A percentile compares a stretch with the other conserved stretches of the same genome.
Evolutionary conservation across 208 protist genomes (phyloP).

Genomic region (Trypanosomatidae sp.): DNA sequence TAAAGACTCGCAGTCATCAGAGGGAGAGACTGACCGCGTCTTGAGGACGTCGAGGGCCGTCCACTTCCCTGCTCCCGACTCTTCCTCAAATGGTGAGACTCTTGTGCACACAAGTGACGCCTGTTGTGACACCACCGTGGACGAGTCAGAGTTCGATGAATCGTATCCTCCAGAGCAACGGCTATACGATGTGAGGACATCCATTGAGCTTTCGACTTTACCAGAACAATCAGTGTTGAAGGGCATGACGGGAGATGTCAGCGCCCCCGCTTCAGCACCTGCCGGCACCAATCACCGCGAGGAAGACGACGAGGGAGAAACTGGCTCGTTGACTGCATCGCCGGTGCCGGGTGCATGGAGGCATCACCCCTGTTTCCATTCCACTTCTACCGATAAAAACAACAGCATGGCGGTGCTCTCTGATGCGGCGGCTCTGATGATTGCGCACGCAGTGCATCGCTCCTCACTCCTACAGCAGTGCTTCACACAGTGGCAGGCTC

Average conservation of each 20-base stretch:
- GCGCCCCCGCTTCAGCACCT: background rate
- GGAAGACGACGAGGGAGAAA: background rate
- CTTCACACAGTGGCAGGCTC: slow-evolving; percentile 26
- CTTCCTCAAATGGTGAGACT: slow-evolving; percentile 15
- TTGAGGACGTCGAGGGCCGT: background rate
- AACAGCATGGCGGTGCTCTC: slow-evolving; percentile 14
- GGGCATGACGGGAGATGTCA: background rate
- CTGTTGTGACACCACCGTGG: background rate
- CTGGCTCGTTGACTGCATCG: background rate
- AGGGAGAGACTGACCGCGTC: background rate
- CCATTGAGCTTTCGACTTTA: slow-evolving; percentile 7
- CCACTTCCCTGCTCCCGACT: background rate
- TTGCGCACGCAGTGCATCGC: slow-evolving; percentile 42
- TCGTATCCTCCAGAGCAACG: background rate
- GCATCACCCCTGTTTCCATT: slow-evolving; percentile 4
- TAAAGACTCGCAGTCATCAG: background rate
- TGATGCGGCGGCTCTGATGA: slow-evolving; percentile 25
- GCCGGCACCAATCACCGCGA: background rate
- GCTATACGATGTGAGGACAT: background rate
- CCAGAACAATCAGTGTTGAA: background rate
- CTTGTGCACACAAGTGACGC: background rate
- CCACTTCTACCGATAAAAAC: background rate
- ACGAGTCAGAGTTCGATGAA: background rate
- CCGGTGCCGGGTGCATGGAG: slow-evolving; percentile 10
- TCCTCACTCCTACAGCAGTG: slow-evolving; percentile 16